These are phyloP conservation scores for Euclidium syriacum DNA, from an alignment of 345 rosid species.

Conservation along the genomic window DNA sequence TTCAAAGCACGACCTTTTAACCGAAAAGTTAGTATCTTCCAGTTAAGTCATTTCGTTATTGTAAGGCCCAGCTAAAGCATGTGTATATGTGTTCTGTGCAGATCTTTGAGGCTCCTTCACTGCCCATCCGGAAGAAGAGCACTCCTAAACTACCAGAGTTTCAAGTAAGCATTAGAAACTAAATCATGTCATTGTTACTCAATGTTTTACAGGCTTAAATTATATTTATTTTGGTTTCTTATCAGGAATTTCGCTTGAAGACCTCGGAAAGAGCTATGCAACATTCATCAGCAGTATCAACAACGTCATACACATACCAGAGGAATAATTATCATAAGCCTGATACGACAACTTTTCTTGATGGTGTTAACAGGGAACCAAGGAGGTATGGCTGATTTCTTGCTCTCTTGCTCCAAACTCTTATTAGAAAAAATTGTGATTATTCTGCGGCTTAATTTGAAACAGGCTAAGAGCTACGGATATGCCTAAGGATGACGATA, in stretches of 20 bases:
- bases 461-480: constrained; percentile 42
- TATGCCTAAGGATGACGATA: constrained; percentile 37
- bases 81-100: constrained; percentile 34
- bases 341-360: constrained; percentile 32
- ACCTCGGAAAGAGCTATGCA: constrained; percentile 89
- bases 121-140: constrained; percentile 73
- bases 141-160: constrained; percentile 79
- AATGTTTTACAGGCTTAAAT: not conserved
- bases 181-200: not conserved
- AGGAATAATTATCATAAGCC: constrained; percentile 37
- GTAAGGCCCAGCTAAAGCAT: constrained; percentile 12
- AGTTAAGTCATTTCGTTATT: not conserved
- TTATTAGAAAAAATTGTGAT: constrained; percentile 11
- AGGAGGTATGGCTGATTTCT: constrained; percentile 44
- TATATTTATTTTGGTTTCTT: constrained; percentile 18
- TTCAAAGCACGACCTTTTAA: constrained; percentile 95
- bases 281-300: constrained; percentile 45
- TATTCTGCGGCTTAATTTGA: not conserved
- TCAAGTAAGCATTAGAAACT: constrained; percentile 48
- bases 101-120: constrained; percentile 85
- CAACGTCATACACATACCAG: constrained; percentile 30
- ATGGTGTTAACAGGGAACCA: constrained; percentile 45
- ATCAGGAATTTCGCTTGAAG: constrained; percentile 81
- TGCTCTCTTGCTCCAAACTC: not conserved
- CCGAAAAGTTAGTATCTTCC: constrained; percentile 65